phyloP scores from a whole-genome alignment of 2,329 filamentous ascomycete species.

The Diaporthe citrichinensis region DNA sequence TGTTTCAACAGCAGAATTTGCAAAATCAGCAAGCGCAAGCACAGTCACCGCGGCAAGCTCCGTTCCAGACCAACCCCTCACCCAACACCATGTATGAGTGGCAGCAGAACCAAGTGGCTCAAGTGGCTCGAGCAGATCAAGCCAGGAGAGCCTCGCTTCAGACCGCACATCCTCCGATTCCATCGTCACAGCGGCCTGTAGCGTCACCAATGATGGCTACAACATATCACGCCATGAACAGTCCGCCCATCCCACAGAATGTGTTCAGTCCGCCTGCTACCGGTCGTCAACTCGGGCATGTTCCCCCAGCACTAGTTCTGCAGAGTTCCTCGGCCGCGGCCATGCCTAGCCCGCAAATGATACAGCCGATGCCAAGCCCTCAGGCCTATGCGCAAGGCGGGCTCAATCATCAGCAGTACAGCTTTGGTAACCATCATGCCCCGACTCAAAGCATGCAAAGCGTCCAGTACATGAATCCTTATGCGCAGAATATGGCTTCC shows the following conservation, averaged over 20 bases:
- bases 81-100: slow-evolving; percentile 7
- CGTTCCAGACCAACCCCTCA: neutral
- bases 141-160: slow-evolving; percentile 14
- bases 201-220: slow-evolving; percentile 1
- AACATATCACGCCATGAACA: slow-evolving; percentile 3
- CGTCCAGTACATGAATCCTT: slow-evolving; percentile 3
- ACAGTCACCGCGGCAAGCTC: slow-evolving; percentile 18
- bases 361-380: slow-evolving; percentile 23
- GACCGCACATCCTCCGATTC: neutral
- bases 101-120: slow-evolving; percentile 30
- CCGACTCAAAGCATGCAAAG: slow-evolving; percentile 19
- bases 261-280: neutral
- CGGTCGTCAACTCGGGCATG: neutral
- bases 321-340: slow-evolving; percentile 2
- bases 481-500: slow-evolving; percentile 5
- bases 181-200: slow-evolving; percentile 14
- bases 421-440: neutral
- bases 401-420: slow-evolving; percentile 18
- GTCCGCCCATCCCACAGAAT: neutral
- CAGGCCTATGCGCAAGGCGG: slow-evolving; percentile 11
- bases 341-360: slow-evolving; percentile 5
- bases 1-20: slow-evolving; percentile 3
- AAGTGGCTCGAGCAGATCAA: neutral
- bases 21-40: slow-evolving; percentile 41
- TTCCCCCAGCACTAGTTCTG: slow-evolving; percentile 3